Evolutionary conservation across 495 filamentous ascomycete species (phyloP).

Genomic region (Talaromyces ruber): DNA sequence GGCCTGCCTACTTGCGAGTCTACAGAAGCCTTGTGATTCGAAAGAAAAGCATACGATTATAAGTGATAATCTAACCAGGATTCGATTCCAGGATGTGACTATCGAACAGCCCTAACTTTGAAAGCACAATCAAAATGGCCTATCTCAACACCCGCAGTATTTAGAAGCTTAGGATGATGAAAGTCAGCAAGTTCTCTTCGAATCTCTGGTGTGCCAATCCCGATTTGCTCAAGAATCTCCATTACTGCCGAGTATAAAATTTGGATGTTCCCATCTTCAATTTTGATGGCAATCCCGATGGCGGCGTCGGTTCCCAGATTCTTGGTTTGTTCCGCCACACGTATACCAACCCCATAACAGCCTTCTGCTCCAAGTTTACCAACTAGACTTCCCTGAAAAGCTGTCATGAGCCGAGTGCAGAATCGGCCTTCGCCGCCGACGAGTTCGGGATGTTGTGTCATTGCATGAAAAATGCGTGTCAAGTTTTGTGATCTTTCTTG

Average conservation of each 20-base stretch:
- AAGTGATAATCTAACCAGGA: too few species aligned
- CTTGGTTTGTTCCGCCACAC: constrained; percentile 20
- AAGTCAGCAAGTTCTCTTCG: constrained; percentile 14
- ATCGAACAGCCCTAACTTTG: constrained; percentile 8
- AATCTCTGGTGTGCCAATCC: constrained; percentile 17
- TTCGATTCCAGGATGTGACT: too few species aligned
- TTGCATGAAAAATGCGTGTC: constrained; percentile 22
- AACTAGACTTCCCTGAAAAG: constrained; percentile 19
- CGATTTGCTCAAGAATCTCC: constrained; percentile 28
- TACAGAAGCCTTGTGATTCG: too few species aligned
- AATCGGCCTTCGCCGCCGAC: constrained; percentile 29
- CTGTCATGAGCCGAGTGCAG: constrained; percentile 26
- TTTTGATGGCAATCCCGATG: constrained; percentile 30
- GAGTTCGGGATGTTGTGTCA: constrained; percentile 23
- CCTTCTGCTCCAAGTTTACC: constrained; percentile 32
- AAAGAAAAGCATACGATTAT: too few species aligned
- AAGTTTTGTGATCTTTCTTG: constrained; percentile 7
- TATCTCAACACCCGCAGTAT: constrained; percentile 26
- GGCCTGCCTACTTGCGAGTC: neutral
- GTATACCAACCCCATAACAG: constrained; percentile 27
- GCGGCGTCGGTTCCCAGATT: constrained; percentile 19
- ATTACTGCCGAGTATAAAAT: constrained; percentile 24
- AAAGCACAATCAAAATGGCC: constrained; percentile 16
- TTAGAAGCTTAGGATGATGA: constrained; percentile 19
- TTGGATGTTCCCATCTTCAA: constrained; percentile 29